phyloP scores from a whole-genome alignment of 2,329 filamentous ascomycete genomes.

The Mycosphaerella sp. region DNA sequence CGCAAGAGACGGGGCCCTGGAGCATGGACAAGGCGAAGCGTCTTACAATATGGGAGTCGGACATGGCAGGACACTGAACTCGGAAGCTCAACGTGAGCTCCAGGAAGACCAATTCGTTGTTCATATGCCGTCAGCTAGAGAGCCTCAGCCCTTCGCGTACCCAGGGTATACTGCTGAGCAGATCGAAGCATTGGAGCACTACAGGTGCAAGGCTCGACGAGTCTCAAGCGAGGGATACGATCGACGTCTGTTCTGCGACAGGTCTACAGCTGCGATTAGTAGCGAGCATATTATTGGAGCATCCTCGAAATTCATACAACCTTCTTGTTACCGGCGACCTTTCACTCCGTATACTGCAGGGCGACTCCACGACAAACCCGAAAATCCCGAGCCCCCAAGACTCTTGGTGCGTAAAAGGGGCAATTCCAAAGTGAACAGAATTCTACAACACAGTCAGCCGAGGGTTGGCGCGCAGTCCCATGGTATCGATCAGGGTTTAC shows the following conservation, averaged over 20 bases:
- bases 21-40: background rate
- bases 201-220: conserved; percentile 26
- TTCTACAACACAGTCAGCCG: conserved; percentile 4
- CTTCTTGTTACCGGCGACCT: background rate
- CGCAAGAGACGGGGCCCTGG: background rate
- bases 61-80: conserved; percentile 2
- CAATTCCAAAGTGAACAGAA: conserved; percentile 8
- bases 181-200: conserved; percentile 31
- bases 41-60: background rate
- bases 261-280: background rate
- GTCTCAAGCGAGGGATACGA: conserved; percentile 28
- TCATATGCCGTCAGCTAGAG: conserved; percentile 33
- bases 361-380: conserved; percentile 2
- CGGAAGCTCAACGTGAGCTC: background rate
- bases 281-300: background rate
- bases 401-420: conserved; percentile 16
- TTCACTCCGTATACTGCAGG: conserved; percentile 6
- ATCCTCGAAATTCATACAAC: background rate
- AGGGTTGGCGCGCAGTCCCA: background rate
- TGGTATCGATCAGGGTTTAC: background rate
- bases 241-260: conserved; percentile 13
- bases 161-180: conserved; percentile 29
- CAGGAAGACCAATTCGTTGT: conserved; percentile 29
- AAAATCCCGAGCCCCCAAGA: conserved; percentile 8
- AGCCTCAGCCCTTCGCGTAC: conserved; percentile 33